A percentile compares a stretch with the other conserved stretches of the same genome.
These are phyloP conservation scores for Lactifluus volemus DNA, from an alignment of 768 basidiomycete species.

Conservation along the genomic window DNA sequence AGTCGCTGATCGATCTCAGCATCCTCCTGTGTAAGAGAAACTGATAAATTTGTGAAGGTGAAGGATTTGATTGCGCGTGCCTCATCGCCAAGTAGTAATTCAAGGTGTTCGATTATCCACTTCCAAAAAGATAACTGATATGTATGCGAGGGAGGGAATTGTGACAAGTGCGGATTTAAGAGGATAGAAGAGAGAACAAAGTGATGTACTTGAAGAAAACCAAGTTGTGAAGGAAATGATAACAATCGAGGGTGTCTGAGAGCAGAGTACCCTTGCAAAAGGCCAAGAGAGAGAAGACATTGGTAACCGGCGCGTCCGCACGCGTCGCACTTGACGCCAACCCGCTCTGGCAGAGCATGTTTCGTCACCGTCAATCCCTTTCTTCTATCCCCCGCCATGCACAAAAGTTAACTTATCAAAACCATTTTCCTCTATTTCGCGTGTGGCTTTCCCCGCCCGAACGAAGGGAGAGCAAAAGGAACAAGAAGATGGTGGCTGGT, in stretches of 20 bases:
- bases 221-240: constrained; percentile 32
- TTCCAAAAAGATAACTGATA: constrained; percentile 71
- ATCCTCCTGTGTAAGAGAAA: constrained; percentile 30
- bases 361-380: background rate
- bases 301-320: too few species aligned
- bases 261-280: constrained; percentile 46
- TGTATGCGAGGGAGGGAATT: constrained; percentile 52
- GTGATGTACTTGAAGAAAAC: constrained; percentile 37
- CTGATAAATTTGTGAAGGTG: constrained; percentile 11
- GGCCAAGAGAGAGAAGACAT: constrained; percentile 23
- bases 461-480: background rate
- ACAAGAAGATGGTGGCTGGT: constrained; percentile 19
- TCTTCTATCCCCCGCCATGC: background rate
- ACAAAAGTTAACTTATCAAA: background rate
- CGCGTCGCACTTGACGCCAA: too few species aligned
- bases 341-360: background rate
- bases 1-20: constrained; percentile 57
- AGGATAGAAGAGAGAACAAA: constrained; percentile 49
- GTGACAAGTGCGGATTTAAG: constrained; percentile 40
- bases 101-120: constrained; percentile 50
- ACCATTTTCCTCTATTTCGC: background rate
- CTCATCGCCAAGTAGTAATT: constrained; percentile 37
- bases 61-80: constrained; percentile 28
- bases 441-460: background rate
- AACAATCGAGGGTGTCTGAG: constrained; percentile 39